Percentiles rank a stretch among this genome's conserved stretches.
Conservation (phyloP, 495 filamentous ascomycete species). For the Trichoderma asperelloides region DNA sequence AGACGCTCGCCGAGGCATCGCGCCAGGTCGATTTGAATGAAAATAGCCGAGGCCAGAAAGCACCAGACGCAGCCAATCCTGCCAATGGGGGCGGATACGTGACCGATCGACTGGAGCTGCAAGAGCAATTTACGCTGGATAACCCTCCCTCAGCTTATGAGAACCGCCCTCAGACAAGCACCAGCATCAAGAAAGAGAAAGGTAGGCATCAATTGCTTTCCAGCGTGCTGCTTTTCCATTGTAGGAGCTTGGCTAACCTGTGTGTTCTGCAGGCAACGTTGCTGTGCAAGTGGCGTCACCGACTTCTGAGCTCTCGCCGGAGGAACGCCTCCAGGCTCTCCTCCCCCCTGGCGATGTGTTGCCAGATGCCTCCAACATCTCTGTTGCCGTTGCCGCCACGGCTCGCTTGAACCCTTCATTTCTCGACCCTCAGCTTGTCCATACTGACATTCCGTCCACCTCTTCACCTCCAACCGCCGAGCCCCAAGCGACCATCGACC, state of each 20-base stretch:
- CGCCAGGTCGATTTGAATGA: constrained; percentile 52
- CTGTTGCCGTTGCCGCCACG: constrained; percentile 39
- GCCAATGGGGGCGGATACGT: constrained; percentile 9
- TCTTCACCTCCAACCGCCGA: constrained; percentile 18
- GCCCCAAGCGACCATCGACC: constrained; percentile 17
- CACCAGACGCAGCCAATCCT: constrained; percentile 9
- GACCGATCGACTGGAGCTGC: constrained; percentile 24
- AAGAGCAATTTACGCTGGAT: constrained; percentile 42
- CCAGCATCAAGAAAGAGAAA: constrained; percentile 17
- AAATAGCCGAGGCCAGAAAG: constrained; percentile 23
- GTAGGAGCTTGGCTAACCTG: constrained; percentile 6
- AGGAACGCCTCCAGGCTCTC: constrained; percentile 29
- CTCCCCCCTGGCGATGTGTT: constrained; percentile 20
- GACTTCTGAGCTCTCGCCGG: constrained; percentile 19
- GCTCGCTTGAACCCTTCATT: constrained; percentile 37
- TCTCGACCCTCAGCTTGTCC: constrained; percentile 40
- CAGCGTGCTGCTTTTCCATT: background rate
- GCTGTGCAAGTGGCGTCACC: constrained; percentile 10
- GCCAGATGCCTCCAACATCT: constrained; percentile 27
- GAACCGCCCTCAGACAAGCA: constrained; percentile 21
- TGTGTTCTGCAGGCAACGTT: background rate
- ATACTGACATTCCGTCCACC: constrained; percentile 24
- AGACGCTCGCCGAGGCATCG: constrained; percentile 76
- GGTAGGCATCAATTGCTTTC: constrained; percentile 14
- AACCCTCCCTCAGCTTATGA: constrained; percentile 34